A percentile compares a stretch with the other conserved stretches of the same genome.
These are phyloP conservation scores for Ceratobasidium sp. DNA, from an alignment of 1,284 basidiomycete species.

Conservation along the genomic window DNA sequence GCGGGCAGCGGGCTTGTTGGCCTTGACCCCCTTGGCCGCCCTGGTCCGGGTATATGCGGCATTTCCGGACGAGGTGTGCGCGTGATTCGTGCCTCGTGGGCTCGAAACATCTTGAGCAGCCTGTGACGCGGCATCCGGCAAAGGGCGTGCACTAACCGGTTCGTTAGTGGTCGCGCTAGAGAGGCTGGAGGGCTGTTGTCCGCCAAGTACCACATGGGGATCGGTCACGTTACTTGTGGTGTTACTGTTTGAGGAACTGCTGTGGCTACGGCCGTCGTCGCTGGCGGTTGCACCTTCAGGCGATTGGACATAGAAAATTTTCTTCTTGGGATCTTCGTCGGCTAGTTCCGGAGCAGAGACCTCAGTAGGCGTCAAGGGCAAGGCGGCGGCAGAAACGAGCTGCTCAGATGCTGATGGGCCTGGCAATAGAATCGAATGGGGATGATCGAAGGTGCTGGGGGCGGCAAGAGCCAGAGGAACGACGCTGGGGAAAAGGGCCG, in stretches of 20 bases:
- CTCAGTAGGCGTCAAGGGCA: constrained; percentile 34
- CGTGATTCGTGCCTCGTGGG: constrained; percentile 33
- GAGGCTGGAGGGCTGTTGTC: constrained; percentile 20
- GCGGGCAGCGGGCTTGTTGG: constrained; percentile 15
- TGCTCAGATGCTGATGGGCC: constrained; percentile 1
- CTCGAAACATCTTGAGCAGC: constrained; percentile 13
- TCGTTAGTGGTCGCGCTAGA: constrained; percentile 31
- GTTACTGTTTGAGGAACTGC: constrained; percentile 35
- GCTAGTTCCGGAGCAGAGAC: constrained; percentile 28
- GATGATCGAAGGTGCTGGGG: constrained; percentile 18
- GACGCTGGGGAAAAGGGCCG: constrained; percentile 9
- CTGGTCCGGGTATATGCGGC: constrained; percentile 26
- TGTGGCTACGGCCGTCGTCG: constrained; percentile 33
- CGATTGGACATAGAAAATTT: constrained; percentile 33
- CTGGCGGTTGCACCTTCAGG: constrained; percentile 31
- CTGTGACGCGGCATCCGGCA: constrained; percentile 1
- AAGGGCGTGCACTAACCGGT: background rate
- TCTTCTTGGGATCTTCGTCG: constrained; percentile 25
- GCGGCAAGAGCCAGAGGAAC: constrained; percentile 23
- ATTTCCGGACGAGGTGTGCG: constrained; percentile 24
- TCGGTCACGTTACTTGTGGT: constrained; percentile 36
- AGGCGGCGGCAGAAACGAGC: constrained; percentile 25
- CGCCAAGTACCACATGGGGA: constrained; percentile 12
- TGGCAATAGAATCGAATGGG: constrained; percentile 1
- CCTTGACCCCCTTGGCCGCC: constrained; percentile 14